phyloP scores from a whole-genome alignment of 129 eudicot species.

The Saposhnikovia divaricata region DNA sequence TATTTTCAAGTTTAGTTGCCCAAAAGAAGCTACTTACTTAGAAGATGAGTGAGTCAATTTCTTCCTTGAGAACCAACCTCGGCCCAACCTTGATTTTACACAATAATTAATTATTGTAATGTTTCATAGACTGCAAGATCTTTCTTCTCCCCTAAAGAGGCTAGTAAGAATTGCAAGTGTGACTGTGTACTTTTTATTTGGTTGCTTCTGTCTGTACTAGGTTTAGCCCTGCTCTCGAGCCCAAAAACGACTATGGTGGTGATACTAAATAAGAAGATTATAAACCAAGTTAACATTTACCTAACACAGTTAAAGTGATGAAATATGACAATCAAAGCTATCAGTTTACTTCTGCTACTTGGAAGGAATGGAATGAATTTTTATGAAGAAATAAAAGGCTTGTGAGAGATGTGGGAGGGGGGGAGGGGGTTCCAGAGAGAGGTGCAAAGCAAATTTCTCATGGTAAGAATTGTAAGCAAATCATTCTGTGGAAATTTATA shows the following conservation, averaged over 20 bases:
- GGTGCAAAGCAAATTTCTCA: background rate
- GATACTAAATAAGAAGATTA: background rate
- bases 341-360: background rate
- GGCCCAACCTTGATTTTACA: background rate
- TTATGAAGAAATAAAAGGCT: background rate
- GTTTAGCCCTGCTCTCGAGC: background rate
- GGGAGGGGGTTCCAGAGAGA: background rate
- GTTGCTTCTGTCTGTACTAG: background rate
- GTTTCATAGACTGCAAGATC: background rate
- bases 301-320: background rate
- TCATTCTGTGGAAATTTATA: background rate
- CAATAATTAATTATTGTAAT: background rate
- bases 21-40: background rate
- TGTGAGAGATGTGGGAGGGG: background rate
- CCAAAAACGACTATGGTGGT: background rate
- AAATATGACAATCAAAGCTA: background rate
- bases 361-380: background rate
- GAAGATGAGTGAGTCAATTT: background rate
- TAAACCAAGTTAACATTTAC: background rate
- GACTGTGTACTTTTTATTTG: background rate
- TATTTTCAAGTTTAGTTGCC: background rate
- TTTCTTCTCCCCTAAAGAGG: background rate
- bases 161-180: background rate
- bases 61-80: background rate
- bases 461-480: background rate